Evolutionary conservation across 495 filamentous ascomycete genomes (phyloP).

Genomic region (Clavariopsis aquatica): DNA sequence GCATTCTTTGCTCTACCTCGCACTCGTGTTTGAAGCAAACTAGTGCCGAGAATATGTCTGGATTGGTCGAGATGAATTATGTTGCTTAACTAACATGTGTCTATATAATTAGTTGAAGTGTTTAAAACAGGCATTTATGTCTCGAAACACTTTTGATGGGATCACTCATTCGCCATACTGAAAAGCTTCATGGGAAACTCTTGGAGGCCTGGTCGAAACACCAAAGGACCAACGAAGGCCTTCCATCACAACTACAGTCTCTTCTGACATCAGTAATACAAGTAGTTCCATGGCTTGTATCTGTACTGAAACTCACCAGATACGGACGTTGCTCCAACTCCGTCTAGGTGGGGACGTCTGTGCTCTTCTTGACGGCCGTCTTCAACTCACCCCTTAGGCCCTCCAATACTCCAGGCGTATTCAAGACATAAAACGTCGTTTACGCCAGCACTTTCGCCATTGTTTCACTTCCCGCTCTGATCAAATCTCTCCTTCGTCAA

Average conservation of each 20-base stretch:
- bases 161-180: slow-evolving; percentile 39
- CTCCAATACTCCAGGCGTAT: background rate
- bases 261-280: no score
- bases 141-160: background rate
- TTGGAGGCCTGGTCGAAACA: slow-evolving; percentile 13
- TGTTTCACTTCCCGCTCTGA: slow-evolving; percentile 37
- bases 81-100: slow-evolving; percentile 1
- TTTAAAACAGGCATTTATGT: background rate
- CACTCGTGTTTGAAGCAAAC: slow-evolving; percentile 10
- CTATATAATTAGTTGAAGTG: background rate
- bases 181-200: slow-evolving; percentile 26
- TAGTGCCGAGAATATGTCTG: slow-evolving; percentile 27
- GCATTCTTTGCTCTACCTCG: background rate
- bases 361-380: no score
- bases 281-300: no score
- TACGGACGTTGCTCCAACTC: no score
- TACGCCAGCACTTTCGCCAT: slow-evolving; percentile 29
- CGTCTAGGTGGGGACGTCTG: no score
- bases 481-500: slow-evolving; percentile 33
- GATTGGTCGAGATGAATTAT: slow-evolving; percentile 10
- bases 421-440: slow-evolving; percentile 22
- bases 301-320: no score
- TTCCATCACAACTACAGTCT: no score
- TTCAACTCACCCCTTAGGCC: no score
- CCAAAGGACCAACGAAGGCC: slow-evolving; percentile 26